A percentile compares a stretch with the other conserved stretches of the same genome.
phyloP scores from a whole-genome alignment of 352 stramenopile species.

The Phytopythium helicoides region DNA sequence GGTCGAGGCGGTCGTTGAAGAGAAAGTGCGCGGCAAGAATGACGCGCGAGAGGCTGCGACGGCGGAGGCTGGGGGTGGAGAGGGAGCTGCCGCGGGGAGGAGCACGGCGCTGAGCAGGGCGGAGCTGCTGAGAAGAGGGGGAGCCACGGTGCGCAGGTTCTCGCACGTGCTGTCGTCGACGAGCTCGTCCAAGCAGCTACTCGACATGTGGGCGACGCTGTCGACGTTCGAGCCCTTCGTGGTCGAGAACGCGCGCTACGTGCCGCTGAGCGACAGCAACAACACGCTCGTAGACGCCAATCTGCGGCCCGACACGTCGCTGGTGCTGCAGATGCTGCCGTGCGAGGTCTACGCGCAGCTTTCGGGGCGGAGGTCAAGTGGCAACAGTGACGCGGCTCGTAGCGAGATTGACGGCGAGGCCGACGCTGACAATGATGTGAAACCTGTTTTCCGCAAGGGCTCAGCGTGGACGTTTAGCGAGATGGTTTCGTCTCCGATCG shows the following conservation, averaged over 20 bases:
- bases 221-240: slow-evolving; percentile 28
- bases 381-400: background rate
- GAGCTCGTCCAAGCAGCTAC: slow-evolving; percentile 10
- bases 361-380: slow-evolving; percentile 4
- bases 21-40: no score
- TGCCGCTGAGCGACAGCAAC: slow-evolving; percentile 8
- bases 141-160: slow-evolving; percentile 20
- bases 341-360: slow-evolving; percentile 28
- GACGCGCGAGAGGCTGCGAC: no score
- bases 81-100: background rate
- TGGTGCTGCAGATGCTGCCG: slow-evolving; percentile 37
- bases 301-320: background rate
- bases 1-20: no score
- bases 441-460: background rate
- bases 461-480: slow-evolving; percentile 2
- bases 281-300: slow-evolving; percentile 1
- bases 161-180: slow-evolving; percentile 16
- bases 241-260: slow-evolving; percentile 7
- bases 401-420: background rate
- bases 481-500: background rate
- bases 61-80: slow-evolving; percentile 1
- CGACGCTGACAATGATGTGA: no score
- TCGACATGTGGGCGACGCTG: slow-evolving; percentile 26
- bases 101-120: background rate
- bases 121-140: slow-evolving; percentile 6